Evolutionary conservation across 1,284 basidiomycete genomes (phyloP).

Genomic region (Ustilago sp.): DNA sequence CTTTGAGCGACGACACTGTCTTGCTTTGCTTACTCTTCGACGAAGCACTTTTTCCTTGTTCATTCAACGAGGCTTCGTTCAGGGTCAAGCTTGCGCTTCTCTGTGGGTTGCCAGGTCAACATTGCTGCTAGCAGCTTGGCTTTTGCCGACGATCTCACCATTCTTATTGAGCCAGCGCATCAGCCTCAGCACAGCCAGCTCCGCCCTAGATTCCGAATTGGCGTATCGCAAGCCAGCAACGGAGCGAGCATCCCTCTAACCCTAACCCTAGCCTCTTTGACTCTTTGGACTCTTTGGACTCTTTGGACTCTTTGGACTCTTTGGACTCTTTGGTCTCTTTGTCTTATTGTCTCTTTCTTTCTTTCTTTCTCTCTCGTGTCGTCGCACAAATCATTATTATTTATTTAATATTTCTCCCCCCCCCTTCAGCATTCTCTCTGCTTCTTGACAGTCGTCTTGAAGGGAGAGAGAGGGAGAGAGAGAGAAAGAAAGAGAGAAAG

Average conservation of each 20-base stretch:
- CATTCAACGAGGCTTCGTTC: slow-evolving; percentile 1
- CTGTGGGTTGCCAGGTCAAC: background rate
- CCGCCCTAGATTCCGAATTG: background rate
- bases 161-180: background rate
- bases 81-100: background rate
- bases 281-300: no score
- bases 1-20: slow-evolving; percentile 13
- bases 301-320: no score
- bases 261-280: no score
- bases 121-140: background rate
- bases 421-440: background rate
- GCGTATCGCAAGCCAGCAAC: background rate
- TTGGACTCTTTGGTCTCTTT: no score
- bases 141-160: background rate
- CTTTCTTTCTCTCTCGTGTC: background rate
- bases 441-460: background rate
- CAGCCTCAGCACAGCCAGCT: background rate
- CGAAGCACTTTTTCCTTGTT: background rate
- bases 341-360: background rate
- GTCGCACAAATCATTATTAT: background rate
- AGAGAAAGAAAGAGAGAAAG: no score
- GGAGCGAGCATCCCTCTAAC: no score
- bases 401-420: background rate
- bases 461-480: no score
- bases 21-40: background rate